These are phyloP conservation scores for Blyttiomyces sp. DNA, from an alignment of 371 early-diverging fungal species.

Conservation along the genomic window DNA sequence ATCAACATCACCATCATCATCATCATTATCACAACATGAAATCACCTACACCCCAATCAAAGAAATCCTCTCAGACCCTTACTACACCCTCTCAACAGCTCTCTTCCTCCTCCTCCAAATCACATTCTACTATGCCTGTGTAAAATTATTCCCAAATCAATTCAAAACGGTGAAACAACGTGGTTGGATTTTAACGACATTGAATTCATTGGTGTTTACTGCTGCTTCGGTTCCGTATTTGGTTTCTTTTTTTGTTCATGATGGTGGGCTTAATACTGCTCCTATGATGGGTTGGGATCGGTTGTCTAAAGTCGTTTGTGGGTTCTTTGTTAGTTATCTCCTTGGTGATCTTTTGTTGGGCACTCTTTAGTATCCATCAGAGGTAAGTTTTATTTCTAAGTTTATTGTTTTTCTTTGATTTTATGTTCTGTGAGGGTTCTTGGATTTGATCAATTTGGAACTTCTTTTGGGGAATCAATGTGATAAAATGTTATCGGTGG, in stretches of 20 bases:
- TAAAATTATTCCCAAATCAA: conserved; percentile 3
- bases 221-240: conserved; percentile 9
- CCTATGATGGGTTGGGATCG: conserved; percentile 5
- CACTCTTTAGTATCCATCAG: conserved; percentile 31
- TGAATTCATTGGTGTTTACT: conserved; percentile 11
- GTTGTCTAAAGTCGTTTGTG: conserved; percentile 2
- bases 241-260: background rate
- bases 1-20: background rate
- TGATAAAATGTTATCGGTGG: no score
- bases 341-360: conserved; percentile 45
- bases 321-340: conserved; percentile 42
- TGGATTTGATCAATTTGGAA: no score
- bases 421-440: no score
- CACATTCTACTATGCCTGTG: conserved; percentile 5
- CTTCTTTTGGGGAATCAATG: no score
- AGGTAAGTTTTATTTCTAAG: no score
- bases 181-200: conserved; percentile 14
- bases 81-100: conserved; percentile 2
- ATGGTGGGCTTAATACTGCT: background rate
- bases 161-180: conserved; percentile 12
- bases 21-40: background rate
- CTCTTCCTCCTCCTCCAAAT: conserved; percentile 9
- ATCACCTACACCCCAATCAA: background rate
- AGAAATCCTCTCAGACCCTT: conserved; percentile 1
- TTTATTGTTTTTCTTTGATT: no score